These are phyloP conservation scores for Panellus pusillus DNA, from an alignment of 768 basidiomycete species.

Conservation along the genomic window DNA sequence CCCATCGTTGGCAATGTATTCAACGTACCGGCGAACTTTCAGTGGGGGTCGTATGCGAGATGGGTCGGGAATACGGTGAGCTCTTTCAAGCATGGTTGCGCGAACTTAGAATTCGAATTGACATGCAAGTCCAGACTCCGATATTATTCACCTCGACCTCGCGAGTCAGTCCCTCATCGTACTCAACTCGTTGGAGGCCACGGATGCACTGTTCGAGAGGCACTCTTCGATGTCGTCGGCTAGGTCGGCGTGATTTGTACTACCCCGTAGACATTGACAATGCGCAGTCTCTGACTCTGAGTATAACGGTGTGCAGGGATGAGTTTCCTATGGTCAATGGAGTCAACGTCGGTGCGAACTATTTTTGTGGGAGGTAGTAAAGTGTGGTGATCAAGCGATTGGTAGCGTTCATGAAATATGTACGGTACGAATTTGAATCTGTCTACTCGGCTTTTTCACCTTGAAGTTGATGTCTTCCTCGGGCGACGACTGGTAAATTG, in stretches of 20 bases:
- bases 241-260: constrained; percentile 20
- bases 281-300: constrained; percentile 21
- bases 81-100: background rate
- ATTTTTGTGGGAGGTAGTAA: background rate
- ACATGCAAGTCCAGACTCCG: constrained; percentile 24
- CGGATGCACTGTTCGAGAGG: constrained; percentile 42
- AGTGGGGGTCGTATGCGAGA: constrained; percentile 11
- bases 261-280: too few relatives aligned
- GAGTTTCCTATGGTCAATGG: constrained; percentile 23
- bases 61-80: constrained; percentile 16
- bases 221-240: constrained; percentile 43
- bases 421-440: constrained; percentile 23
- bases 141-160: constrained; percentile 30
- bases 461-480: background rate
- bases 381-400: background rate
- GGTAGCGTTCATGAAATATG: constrained; percentile 31
- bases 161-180: constrained; percentile 35
- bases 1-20: constrained; percentile 19
- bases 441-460: too few relatives aligned
- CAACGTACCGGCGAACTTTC: constrained; percentile 8
- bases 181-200: constrained; percentile 34
- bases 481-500: constrained; percentile 10
- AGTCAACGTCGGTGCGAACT: constrained; percentile 30
- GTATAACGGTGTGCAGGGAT: background rate
- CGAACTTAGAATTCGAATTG: constrained; percentile 14